A percentile compares a stretch with the other conserved stretches of the same genome.
phyloP scores from a whole-genome alignment of 2,329 filamentous ascomycete genomes.

The Aspergillaceae sp. region DNA sequence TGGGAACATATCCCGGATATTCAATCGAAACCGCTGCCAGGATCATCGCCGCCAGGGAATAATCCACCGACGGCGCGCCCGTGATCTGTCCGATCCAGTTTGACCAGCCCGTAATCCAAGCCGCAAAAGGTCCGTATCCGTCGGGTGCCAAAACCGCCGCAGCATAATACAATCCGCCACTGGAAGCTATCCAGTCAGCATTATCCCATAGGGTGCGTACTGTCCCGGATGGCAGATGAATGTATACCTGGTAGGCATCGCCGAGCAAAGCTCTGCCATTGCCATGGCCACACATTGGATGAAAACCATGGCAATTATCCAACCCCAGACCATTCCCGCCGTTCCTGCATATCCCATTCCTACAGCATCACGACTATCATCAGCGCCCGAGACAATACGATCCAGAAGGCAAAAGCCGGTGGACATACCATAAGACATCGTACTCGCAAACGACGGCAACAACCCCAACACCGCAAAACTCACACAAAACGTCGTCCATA shows the following conservation, averaged over 20 bases:
- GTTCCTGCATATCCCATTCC: constrained; percentile 49
- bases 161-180: constrained; percentile 66
- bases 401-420: neutral
- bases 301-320: constrained; percentile 63
- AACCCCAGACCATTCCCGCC: constrained; percentile 65
- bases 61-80: constrained; percentile 58
- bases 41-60: constrained; percentile 60
- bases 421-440: constrained; percentile 56
- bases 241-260: constrained; percentile 57
- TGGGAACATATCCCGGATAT: constrained; percentile 57
- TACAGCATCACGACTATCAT: constrained; percentile 6
- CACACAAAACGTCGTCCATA: constrained; percentile 68
- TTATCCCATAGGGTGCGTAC: too few relatives aligned
- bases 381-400: neutral
- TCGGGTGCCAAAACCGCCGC: constrained; percentile 60
- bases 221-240: neutral
- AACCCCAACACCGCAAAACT: constrained; percentile 65
- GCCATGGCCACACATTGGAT: constrained; percentile 62
- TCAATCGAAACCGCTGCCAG: constrained; percentile 61
- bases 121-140: constrained; percentile 57
- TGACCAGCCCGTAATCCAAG: constrained; percentile 62
- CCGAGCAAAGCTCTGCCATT: constrained; percentile 63
- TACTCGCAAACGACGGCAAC: constrained; percentile 62
- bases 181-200: constrained; percentile 7
- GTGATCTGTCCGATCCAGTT: constrained; percentile 63